Base-by-base conservation (phyloP, 768 basidiomycete species). In the Mycena olivaceomarginata region DNA sequence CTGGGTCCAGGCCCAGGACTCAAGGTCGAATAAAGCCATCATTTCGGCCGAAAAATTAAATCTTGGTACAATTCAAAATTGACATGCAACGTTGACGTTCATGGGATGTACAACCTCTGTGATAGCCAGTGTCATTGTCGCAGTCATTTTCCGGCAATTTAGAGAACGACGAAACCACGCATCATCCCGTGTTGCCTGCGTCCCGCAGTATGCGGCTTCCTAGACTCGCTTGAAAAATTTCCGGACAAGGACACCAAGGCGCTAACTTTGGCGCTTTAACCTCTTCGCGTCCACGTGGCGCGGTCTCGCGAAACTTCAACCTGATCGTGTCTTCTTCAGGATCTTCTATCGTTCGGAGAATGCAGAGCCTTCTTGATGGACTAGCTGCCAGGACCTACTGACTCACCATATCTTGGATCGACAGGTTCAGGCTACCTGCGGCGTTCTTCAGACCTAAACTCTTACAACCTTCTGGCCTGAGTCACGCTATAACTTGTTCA, bases 201-300 rank as follows among this genome's bases (percentile, higher is more conserved):
- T 13, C 2, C 41, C n/a, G 5, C 9, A 45, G 13, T 45, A 43
- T 67, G 39, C 51, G 39, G 51, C 39, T 51, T 39, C 43, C n/a
- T 37, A 40, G 46, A 41, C 48, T 45, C 63, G 12, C n/a, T 53
- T 53, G 51, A 7, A 71, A 48, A 62, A 15, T 41, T 45, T 40
- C 51, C 5, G 11, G 25, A 46, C 15, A 5, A 25, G 9, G 37
- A 25, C 18, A 48, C n/a, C 39, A 22, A 25, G 70, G 70, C 70
- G 70, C 70, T 63, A 62, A 37, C 2, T 51, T 72, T n/a, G 64
- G 72, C 72, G 63, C 64, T n/a, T 41, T 13, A 31, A 10, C 25
- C 22, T 48, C 31, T 56, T 57, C 69, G 59, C 70, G 22, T 66
- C 72, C 72, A 59, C 53, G 72, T 72, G 72, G 31, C 31, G 31